Base-by-base conservation (phyloP, 371 early-diverging fungal genomes). In the Mortierella sp. region DNA sequence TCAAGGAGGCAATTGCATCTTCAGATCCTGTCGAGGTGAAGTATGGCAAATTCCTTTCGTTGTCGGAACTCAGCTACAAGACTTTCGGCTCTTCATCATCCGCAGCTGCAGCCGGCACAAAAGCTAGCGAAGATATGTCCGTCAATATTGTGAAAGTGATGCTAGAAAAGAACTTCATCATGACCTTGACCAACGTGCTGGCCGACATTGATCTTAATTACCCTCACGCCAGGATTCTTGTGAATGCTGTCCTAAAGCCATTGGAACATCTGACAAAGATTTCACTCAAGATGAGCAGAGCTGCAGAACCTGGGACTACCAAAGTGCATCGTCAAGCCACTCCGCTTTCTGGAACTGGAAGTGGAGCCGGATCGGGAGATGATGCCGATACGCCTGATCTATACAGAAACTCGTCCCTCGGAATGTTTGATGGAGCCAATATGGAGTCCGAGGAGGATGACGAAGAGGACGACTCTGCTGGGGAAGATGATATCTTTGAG, bases 141-240 rank as follows among this genome's bases (percentile, higher is more conserved):
- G 73, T 88, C 73, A 86, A 85, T 54, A 87, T 96, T 49, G 94
- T 94, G 22, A 93, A 92, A 72, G 87, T 94, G 66, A 95, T 98
- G 94, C 79, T 99, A 20, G 98, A 99, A 57, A 96, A 95, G 70
- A 91, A 92, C 26, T 95, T 95, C 75, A 96, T 97, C 1, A 89
- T 87, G 45, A 84, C 93, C 0, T 78, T 99, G 59, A 95, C 96
- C 5, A 88, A 88, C 37, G 91, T 94, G 10, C 83, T 97, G 22
- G 91, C 91, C 64, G 95, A 96, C 64, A 87, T 99, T 40, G 98
- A 99, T 73, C 86, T 96, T 60, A 93, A 95, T 76, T 96, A 97
- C 77, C 97, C 98, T 11, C 87, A 90, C 63, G 88, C 96, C 43
- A 93, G 90, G 55, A 86, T 85, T 9, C 88, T 98, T 22, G 90